These are phyloP conservation scores for Ampelocalamus luodianensis DNA, from an alignment of 176 grass and related monocot genomes.

Conservation along the genomic window DNA sequence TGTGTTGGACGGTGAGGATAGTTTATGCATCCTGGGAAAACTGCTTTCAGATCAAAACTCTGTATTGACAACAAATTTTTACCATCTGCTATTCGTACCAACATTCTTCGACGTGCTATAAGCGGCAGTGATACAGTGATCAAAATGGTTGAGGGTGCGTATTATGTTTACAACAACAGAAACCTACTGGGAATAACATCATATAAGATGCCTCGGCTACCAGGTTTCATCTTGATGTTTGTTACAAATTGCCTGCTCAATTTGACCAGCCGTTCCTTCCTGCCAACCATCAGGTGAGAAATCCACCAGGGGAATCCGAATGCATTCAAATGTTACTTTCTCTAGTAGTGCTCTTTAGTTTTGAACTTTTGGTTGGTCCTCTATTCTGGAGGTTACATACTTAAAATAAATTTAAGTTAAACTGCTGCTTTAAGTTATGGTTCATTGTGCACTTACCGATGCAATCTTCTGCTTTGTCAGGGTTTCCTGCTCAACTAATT, in stretches of 20 bases:
- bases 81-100: background rate
- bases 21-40: too few species aligned
- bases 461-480: conserved; percentile 48
- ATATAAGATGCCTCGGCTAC: conserved; percentile 30
- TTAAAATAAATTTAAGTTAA: conserved; percentile 35
- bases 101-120: conserved; percentile 28
- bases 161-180: conserved; percentile 18
- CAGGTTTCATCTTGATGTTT: conserved; percentile 48
- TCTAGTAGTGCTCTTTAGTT: conserved; percentile 48
- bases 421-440: conserved; percentile 39
- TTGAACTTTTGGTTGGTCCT: conserved; percentile 47
- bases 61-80: conserved; percentile 9
- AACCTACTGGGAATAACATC: conserved; percentile 33
- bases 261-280: conserved; percentile 42
- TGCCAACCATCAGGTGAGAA: conserved; percentile 56
- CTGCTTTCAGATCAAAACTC: too few species aligned
- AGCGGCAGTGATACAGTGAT: conserved; percentile 32
- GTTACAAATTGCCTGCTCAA: conserved; percentile 39
- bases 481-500: conserved; percentile 41
- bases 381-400: conserved; percentile 38
- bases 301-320: conserved; percentile 8
- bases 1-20: too few species aligned
- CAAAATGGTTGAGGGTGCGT: conserved; percentile 22
- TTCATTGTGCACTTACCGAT: conserved; percentile 36
- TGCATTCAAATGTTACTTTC: conserved; percentile 39